A percentile compares a stretch with the other conserved stretches of the same genome.
phyloP scores from a whole-genome alignment of 75 land plant species.

The Sequoiadendron giganteum region DNA sequence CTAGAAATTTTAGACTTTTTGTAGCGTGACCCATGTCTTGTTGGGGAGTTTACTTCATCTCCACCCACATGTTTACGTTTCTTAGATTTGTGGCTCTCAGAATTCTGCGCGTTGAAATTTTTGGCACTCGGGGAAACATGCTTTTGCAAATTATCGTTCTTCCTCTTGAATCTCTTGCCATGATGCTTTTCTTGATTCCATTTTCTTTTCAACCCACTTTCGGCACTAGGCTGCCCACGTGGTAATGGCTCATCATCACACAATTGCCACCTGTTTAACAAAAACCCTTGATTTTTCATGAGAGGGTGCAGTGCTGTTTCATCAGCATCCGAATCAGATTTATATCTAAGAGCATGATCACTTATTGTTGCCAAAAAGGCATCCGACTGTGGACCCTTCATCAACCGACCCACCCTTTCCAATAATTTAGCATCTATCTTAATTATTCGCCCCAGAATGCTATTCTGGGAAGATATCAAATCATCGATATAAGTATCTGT shows the following conservation, averaged over 20 bases:
- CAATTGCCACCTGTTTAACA: constrained; percentile 51
- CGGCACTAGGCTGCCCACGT: constrained; percentile 24
- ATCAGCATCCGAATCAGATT: not conserved
- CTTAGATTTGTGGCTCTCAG: not conserved
- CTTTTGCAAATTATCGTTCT: not conserved
- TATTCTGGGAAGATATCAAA: constrained; percentile 36
- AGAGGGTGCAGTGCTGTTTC: constrained; percentile 9
- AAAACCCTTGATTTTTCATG: constrained; percentile 17
- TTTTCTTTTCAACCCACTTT: constrained; percentile 1
- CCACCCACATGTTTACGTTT: not conserved
- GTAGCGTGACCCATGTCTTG: not conserved
- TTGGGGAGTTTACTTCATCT: not conserved
- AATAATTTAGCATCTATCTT: constrained; percentile 67
- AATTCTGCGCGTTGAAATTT: not conserved
- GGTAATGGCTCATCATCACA: constrained; percentile 63
- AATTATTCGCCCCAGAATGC: constrained; percentile 81
- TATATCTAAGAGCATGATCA: constrained; percentile 17
- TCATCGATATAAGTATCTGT: constrained; percentile 51
- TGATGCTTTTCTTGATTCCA: not conserved
- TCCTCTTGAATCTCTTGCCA: not conserved
- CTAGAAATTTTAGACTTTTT: not conserved
- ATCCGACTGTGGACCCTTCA: constrained; percentile 36
- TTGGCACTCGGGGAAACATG: not conserved
- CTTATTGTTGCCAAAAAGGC: constrained; percentile 48
- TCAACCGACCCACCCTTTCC: constrained; percentile 55